Conservation (phyloP, 352 stramenopile species). For the Ophiocytium majus region DNA sequence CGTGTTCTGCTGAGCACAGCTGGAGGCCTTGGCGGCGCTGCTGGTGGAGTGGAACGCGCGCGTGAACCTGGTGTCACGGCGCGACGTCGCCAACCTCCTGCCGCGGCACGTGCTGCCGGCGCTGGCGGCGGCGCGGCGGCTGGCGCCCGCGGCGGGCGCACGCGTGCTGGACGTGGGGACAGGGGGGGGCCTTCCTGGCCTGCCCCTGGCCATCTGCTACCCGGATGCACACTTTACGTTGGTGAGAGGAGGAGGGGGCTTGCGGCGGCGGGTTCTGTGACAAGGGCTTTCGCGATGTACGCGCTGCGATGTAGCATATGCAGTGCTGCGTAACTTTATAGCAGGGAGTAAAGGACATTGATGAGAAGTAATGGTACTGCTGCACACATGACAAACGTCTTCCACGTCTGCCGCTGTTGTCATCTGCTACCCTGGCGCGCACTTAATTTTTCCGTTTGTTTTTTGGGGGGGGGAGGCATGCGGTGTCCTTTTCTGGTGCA, state of each 20-base stretch:
- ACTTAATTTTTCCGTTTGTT: no score
- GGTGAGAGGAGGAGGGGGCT: neutral
- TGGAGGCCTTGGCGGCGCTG: constrained; percentile 35
- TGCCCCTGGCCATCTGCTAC: constrained; percentile 54
- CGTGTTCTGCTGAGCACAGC: constrained; percentile 9
- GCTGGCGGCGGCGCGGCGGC: constrained; percentile 41
- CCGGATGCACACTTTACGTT: constrained; percentile 46
- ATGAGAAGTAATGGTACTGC: no score
- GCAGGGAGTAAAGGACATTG: no score
- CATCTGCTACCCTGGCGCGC: no score
- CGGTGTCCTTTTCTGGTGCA: no score
- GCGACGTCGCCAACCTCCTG: constrained; percentile 56
- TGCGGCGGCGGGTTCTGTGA: no score
- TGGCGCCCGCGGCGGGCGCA: constrained; percentile 35
- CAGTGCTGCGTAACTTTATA: no score
- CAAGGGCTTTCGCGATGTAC: no score
- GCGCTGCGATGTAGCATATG: no score
- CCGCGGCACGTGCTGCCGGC: constrained; percentile 47
- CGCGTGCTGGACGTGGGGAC: constrained; percentile 56
- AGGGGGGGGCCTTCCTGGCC: constrained; percentile 52
- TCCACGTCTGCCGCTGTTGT: no score
- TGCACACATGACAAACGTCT: no score
- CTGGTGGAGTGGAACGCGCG: constrained; percentile 54
- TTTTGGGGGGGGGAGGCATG: no score
- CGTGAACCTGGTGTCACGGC: constrained; percentile 54